These are phyloP conservation scores for Puccinia coronata DNA, from an alignment of 1,284 basidiomycete species.

Conservation along the genomic window DNA sequence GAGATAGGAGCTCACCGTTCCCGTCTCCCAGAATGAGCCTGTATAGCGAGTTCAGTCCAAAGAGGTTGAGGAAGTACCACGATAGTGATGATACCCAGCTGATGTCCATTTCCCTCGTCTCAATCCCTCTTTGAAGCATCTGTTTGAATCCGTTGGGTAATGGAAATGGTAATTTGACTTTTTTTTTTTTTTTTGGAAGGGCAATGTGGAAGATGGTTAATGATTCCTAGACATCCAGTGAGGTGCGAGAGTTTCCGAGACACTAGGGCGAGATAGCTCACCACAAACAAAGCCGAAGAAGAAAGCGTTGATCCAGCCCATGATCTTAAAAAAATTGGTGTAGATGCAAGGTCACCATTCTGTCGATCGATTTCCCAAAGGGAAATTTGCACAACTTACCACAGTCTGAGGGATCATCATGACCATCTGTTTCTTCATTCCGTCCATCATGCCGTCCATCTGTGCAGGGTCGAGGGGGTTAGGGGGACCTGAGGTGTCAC, in stretches of 20 bases:
- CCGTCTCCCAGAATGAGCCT: constrained; percentile 86
- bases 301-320: constrained; percentile 99
- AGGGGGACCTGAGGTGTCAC: constrained; percentile 63
- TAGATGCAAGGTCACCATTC: not conserved
- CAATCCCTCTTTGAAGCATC: constrained; percentile 95
- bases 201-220: not conserved
- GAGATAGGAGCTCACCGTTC: constrained; percentile 69
- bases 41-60: constrained; percentile 93
- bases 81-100: constrained; percentile 97
- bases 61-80: constrained; percentile 99
- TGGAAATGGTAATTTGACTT: constrained; percentile 94
- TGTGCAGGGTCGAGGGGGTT: constrained; percentile 78
- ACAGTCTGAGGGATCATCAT: constrained; percentile 58
- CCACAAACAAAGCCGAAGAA: constrained; percentile 94
- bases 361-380: not conserved
- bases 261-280: not conserved
- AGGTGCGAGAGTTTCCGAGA: not conserved
- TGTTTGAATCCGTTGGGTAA: constrained; percentile 95
- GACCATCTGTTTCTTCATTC: constrained; percentile 93
- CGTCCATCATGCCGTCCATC: constrained; percentile 99
- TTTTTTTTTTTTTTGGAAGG: constrained; percentile 40
- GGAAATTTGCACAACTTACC: constrained; percentile 10
- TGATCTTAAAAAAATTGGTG: constrained; percentile 64
- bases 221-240: not conserved
- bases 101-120: constrained; percentile 95